Evolutionary conservation across 257 asterid species (phyloP).

Genomic region (Solanum commersonii): DNA sequence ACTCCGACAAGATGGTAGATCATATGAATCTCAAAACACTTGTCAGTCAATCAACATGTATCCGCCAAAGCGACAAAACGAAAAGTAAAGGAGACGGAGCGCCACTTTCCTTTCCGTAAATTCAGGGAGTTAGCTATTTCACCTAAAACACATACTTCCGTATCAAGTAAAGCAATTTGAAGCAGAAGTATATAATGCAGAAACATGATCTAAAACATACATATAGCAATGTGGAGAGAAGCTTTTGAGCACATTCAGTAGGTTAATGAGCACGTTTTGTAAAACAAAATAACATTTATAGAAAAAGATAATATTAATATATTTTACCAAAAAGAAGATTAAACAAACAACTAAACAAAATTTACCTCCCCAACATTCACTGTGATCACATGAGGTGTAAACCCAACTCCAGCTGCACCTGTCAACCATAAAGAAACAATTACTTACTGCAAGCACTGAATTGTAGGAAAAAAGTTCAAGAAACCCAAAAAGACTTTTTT

Average conservation of each 20-base stretch:
- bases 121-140: background rate
- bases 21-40: background rate
- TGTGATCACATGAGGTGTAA: conserved; percentile 43
- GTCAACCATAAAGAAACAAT: conserved; percentile 1
- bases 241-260: background rate
- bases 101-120: background rate
- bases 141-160: background rate
- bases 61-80: background rate
- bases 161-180: background rate
- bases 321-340: background rate
- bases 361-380: conserved; percentile 45
- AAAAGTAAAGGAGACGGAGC: background rate
- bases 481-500: background rate
- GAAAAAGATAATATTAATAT: background rate
- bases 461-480: background rate
- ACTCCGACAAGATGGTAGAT: background rate
- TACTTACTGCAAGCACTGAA: background rate
- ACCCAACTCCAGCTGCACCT: conserved; percentile 39
- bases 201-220: background rate
- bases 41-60: background rate
- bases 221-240: background rate
- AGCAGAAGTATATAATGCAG: background rate
- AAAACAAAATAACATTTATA: background rate
- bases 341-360: background rate
- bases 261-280: background rate